Evolutionary conservation across 768 basidiomycete genomes (phyloP), one percentile per base, ranked within the genome.

Genomic region (Galerina sulciceps): DNA sequence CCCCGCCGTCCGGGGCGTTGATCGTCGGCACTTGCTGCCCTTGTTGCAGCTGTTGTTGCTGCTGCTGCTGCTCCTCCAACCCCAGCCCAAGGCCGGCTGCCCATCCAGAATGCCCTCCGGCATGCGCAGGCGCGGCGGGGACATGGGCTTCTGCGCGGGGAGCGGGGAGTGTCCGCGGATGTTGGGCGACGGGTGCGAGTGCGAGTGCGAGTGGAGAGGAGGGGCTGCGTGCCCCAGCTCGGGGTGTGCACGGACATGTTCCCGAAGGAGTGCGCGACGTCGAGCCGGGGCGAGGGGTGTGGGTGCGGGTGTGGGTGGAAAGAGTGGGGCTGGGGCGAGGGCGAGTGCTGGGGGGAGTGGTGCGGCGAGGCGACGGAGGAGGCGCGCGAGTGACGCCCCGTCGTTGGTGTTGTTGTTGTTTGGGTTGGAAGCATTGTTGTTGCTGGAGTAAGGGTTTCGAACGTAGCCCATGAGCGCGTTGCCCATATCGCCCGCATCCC

Each of bases 181-280:
- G 44, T 55, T 55, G 13, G 47, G 47, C 2, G 47, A 49, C n/a
- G 15, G 36, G n/a, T n/a, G n/a, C n/a, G n/a, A n/a, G n/a, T n/a
- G n/a, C 13, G 38, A 15, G 10, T 35, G 50, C 20, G 45, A 57
- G 49, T 71, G 61, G 37, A 42, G 65, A 55, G 67, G 86, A 90
- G 79, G 3, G 81, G 75, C 15, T 75, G 76, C 4, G 77, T 69
- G 14, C 70, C 73, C 86, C 86, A 88, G 60, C 75, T 78, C 3
- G 89, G 90, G 0, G 88, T 89, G 51, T 81, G 79, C 68, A 92
- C 87, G 23, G 80, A 82, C 63, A 91, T 71, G 59, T 82, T 82
- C 66, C 86, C 85, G 60, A 90, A 86, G 36, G 79, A 81, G 51
- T 80, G 78, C 6, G 87, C 78, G 20, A 65, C 59, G 47, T 61